phyloP scores from a whole-genome alignment of 805 yeast genomes.

The Candida rishiriensis region DNA sequence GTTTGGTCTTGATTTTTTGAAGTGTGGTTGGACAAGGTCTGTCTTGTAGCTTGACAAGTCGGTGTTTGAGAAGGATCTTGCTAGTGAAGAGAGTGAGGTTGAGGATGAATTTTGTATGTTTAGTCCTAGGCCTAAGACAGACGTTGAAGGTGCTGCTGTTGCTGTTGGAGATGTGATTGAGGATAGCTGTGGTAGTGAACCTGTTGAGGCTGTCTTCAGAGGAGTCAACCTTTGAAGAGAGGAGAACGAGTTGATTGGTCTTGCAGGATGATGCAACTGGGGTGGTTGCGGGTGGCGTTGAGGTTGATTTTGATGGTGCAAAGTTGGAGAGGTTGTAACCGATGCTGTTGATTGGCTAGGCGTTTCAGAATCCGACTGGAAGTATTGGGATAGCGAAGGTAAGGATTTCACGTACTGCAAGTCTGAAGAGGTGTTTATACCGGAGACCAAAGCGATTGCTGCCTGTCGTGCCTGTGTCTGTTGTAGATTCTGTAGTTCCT shows the following conservation, averaged over 20 bases:
- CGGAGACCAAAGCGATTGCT: slow-evolving; percentile 17
- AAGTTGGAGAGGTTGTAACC: slow-evolving; percentile 35
- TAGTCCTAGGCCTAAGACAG: not conserved
- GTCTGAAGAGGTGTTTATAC: slow-evolving; percentile 10
- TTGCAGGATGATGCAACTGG: slow-evolving; percentile 13
- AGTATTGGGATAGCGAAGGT: slow-evolving; percentile 49
- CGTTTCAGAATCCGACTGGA: slow-evolving; percentile 30
- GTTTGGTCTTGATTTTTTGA: slow-evolving; percentile 47
- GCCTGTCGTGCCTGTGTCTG: slow-evolving; percentile 20
- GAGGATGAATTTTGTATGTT: slow-evolving; percentile 7
- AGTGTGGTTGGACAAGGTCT: slow-evolving; percentile 30
- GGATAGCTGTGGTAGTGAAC: slow-evolving; percentile 12
- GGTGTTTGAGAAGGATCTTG: slow-evolving; percentile 36
- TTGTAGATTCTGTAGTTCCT: slow-evolving; percentile 44
- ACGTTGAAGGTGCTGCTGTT: slow-evolving; percentile 4
- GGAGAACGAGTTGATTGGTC: slow-evolving; percentile 33
- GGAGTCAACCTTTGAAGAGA: slow-evolving; percentile 46
- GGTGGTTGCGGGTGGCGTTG: slow-evolving; percentile 11
- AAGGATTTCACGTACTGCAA: slow-evolving; percentile 43
- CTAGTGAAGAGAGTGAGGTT: slow-evolving; percentile 12
- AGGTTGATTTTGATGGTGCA: slow-evolving; percentile 11
- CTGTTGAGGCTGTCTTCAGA: slow-evolving; percentile 18
- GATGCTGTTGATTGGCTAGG: slow-evolving; percentile 17
- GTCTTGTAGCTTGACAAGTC: slow-evolving; percentile 29
- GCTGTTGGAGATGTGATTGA: slow-evolving; percentile 2